These are phyloP conservation scores for Termitomyces sp. DNA, from an alignment of 768 basidiomycete species.

Conservation along the genomic window DNA sequence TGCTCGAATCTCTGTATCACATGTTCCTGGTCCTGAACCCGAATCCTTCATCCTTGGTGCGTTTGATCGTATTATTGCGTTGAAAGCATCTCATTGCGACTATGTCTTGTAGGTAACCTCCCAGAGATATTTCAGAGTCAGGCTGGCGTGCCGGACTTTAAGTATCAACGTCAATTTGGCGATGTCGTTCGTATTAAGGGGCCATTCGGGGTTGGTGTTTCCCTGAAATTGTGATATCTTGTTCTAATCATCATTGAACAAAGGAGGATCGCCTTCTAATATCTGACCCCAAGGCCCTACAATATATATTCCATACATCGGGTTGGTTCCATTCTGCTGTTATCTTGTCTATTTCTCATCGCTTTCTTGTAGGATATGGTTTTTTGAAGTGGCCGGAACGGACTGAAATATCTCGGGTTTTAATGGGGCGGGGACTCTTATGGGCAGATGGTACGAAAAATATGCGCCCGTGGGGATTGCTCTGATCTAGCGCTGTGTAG, in stretches of 20 bases:
- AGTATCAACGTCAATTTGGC: slow-evolving; percentile 43
- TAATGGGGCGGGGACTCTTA: slow-evolving; percentile 46
- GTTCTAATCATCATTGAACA: neutral
- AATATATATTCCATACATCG: slow-evolving; percentile 50
- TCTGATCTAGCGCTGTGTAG: slow-evolving; percentile 10
- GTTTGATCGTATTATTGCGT: neutral
- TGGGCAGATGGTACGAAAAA: slow-evolving; percentile 45
- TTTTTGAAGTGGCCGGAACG: slow-evolving; percentile 48
- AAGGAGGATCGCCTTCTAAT: slow-evolving; percentile 50
- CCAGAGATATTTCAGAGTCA: slow-evolving; percentile 45
- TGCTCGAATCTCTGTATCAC: slow-evolving; percentile 33
- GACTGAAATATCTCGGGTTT: slow-evolving; percentile 40
- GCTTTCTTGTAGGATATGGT: slow-evolving; percentile 33
- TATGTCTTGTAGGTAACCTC: slow-evolving; percentile 33
- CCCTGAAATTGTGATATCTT: neutral
- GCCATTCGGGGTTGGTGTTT: slow-evolving; percentile 34
- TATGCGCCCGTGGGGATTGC: neutral
- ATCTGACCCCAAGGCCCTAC: slow-evolving; percentile 54
- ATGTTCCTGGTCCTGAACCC: slow-evolving; percentile 43
- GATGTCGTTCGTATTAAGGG: slow-evolving; percentile 47
- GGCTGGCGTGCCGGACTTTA: slow-evolving; percentile 46
- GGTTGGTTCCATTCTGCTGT: slow-evolving; percentile 17
- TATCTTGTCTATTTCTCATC: no score
- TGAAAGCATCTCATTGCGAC: neutral
- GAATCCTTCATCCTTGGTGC: slow-evolving; percentile 44